Conservation (phyloP, 2,329 filamentous ascomycete genomes). For the Phialophora macrospora region DNA sequence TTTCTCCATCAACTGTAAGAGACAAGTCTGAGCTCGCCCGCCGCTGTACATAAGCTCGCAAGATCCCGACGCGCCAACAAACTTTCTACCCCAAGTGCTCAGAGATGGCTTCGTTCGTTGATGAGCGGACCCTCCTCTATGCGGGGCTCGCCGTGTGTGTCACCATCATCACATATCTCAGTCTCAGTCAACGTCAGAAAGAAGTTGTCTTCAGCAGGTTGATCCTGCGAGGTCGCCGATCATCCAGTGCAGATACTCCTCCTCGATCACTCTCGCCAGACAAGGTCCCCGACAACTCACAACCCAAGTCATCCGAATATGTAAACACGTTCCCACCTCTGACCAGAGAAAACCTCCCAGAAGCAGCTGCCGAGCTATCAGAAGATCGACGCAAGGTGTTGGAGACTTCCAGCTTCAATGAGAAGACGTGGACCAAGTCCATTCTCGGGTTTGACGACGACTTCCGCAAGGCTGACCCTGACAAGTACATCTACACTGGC, state of each 20-base stretch:
- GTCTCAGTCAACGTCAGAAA: slow-evolving; percentile 43
- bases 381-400: slow-evolving; percentile 33
- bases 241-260: slow-evolving; percentile 58
- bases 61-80: neutral
- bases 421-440: slow-evolving; percentile 44
- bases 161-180: slow-evolving; percentile 38
- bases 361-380: slow-evolving; percentile 39
- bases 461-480: slow-evolving; percentile 45
- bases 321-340: slow-evolving; percentile 59
- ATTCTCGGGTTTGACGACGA: slow-evolving; percentile 50
- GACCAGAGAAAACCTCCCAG: slow-evolving; percentile 53
- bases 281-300: slow-evolving; percentile 44
- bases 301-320: slow-evolving; percentile 47
- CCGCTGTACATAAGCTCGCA: slow-evolving; percentile 12
- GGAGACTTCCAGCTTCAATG: slow-evolving; percentile 37
- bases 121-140: slow-evolving; percentile 30
- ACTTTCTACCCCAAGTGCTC: neutral
- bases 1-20: neutral
- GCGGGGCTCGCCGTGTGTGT: slow-evolving; percentile 28
- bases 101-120: slow-evolving; percentile 20
- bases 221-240: slow-evolving; percentile 47
- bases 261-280: slow-evolving; percentile 59
- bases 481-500: slow-evolving; percentile 67
- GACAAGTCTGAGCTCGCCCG: neutral
- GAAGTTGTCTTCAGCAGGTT: slow-evolving; percentile 50